These are phyloP conservation scores for Penicillium robsamsonii DNA, from an alignment of 495 filamentous ascomycete species.

Conservation along the genomic window DNA sequence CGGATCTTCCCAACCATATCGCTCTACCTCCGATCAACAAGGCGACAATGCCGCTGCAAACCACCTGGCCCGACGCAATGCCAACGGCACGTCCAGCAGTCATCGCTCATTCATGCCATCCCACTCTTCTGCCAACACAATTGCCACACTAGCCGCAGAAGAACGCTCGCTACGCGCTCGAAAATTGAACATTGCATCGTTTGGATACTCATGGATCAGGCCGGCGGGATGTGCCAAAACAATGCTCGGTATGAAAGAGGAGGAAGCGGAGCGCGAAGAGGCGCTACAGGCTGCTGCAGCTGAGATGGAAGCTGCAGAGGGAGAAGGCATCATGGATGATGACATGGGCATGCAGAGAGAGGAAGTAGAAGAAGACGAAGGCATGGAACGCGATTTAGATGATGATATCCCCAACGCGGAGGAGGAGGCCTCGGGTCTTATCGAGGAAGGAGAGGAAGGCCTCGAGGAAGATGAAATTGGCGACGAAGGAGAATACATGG, in stretches of 20 bases:
- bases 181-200: slow-evolving; percentile 68
- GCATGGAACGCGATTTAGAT: slow-evolving; percentile 50
- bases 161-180: slow-evolving; percentile 66
- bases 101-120: slow-evolving; percentile 31
- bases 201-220: slow-evolving; percentile 75
- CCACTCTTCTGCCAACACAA: slow-evolving; percentile 32
- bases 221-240: slow-evolving; percentile 76
- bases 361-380: slow-evolving; percentile 32
- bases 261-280: slow-evolving; percentile 75
- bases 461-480: slow-evolving; percentile 37
- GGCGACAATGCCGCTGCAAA: slow-evolving; percentile 18
- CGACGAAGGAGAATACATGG: slow-evolving; percentile 45
- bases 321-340: slow-evolving; percentile 47
- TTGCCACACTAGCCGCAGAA: slow-evolving; percentile 64
- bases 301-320: slow-evolving; percentile 63
- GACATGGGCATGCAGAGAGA: slow-evolving; percentile 23
- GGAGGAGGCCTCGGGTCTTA: slow-evolving; percentile 35
- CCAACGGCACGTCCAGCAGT: slow-evolving; percentile 17
- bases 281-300: slow-evolving; percentile 66
- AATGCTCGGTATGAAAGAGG: slow-evolving; percentile 71
- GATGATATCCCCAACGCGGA: slow-evolving; percentile 48
- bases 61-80: slow-evolving; percentile 34
- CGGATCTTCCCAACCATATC: slow-evolving; percentile 49
- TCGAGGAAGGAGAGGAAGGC: slow-evolving; percentile 44
- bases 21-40: slow-evolving; percentile 33